Evolutionary conservation across 805 yeast species (phyloP).

Genomic region (Saccharomycopsis schoenii): DNA sequence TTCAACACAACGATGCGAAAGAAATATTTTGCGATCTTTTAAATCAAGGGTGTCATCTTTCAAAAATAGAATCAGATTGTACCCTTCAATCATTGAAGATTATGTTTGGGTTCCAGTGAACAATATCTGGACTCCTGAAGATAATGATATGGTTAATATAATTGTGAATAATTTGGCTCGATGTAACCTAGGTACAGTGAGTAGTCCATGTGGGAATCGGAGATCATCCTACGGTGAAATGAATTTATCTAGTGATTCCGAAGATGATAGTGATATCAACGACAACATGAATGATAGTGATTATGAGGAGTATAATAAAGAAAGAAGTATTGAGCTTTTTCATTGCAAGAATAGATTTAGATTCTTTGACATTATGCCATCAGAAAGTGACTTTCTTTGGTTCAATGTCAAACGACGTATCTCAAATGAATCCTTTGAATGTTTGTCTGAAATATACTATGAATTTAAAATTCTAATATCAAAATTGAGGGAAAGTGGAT

Average conservation of each 20-base stretch:
- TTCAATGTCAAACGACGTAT: background rate
- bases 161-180: slow-evolving; percentile 16
- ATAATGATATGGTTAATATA: slow-evolving; percentile 8
- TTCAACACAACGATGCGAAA: background rate
- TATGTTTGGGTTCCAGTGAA: background rate
- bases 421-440: slow-evolving; percentile 1
- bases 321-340: background rate
- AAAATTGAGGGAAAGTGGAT: background rate
- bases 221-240: background rate
- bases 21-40: slow-evolving; percentile 1
- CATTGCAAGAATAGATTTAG: background rate
- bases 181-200: background rate
- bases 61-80: background rate
- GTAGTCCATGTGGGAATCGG: background rate
- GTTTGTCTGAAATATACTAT: background rate
- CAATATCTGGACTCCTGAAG: slow-evolving; percentile 2
- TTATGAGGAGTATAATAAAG: slow-evolving; percentile 1
- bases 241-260: background rate
- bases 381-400: background rate
- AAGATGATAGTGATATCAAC: background rate
- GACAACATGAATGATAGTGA: background rate
- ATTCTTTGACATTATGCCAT: background rate
- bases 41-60: background rate
- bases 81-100: background rate
- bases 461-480: slow-evolving; percentile 1